Base-by-base conservation (phyloP, 2,329 filamentous ascomycete species). In the Neonectria coccinea region DNA sequence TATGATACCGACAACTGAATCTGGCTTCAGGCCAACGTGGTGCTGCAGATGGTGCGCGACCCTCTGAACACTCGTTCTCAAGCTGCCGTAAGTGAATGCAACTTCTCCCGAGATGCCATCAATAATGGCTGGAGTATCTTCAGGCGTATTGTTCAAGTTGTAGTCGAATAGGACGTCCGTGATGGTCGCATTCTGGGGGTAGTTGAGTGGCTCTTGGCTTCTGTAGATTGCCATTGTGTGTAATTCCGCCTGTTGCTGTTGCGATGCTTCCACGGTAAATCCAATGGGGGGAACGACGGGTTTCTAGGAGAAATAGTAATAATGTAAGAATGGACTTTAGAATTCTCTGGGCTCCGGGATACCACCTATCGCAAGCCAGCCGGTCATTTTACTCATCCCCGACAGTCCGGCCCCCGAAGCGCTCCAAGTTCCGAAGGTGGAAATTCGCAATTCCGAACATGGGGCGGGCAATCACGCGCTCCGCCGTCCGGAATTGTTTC, bases 51-150 rank as follows among this genome's bases (percentile, higher is more conserved):
- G 33, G 4, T 22, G 31, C 11, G 58, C 58, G 25, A 60, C 47
- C 51, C 41, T 60, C 16, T 31, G 33, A 3, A 60, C 58, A 10
- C 50, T 29, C 6, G 31, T 9, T 9, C 58, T 55, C 5, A 60
- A 60, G 33, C 31, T 60, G n/a, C 16, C 22, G 8, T 60, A 60
- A 3, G 50, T 60, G 36, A 60, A 60, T 18, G 16, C 33, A 10
- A 50, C 42, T 55, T 60, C 20, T 2, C 51, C 58, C 8, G 58
- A 42, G 14, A 55, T 50, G 2, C 58, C 58, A 48, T 60, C 58
- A 2, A 60, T 60, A 10, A 60, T 55, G 5, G 58, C 51, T 25
- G 58, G 51, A 10, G 54, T 60, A 1, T 60, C n/a, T 22, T 3
- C 31, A 2, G 58, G 44, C 14, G 51, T 55, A 36, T 47, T 39